A percentile compares a stretch with the other conserved stretches of the same genome.
Evolutionary conservation across 257 asterid genomes (phyloP).

Genomic region (Gentiana straminea): DNA sequence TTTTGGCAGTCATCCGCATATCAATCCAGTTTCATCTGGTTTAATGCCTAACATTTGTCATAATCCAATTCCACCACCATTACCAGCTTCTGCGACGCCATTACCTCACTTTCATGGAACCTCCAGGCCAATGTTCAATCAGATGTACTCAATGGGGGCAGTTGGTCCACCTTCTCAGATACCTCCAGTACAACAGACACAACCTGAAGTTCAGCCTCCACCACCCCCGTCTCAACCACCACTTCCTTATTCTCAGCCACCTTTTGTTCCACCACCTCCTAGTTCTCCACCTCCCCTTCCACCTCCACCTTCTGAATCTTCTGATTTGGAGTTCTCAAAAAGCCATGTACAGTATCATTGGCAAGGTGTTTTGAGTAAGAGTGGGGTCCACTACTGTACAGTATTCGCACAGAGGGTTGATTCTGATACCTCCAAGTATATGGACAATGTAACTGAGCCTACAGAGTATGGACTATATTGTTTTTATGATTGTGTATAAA

Average conservation of each 20-base stretch:
- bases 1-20: constrained; percentile 35
- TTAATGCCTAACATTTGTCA: constrained; percentile 34
- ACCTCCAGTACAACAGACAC: constrained; percentile 41
- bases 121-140: constrained; percentile 53
- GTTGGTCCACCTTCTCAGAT: constrained; percentile 49
- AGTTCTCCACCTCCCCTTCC: constrained; percentile 59
- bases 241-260: constrained; percentile 52
- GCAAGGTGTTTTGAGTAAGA: constrained; percentile 87
- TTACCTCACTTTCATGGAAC: constrained; percentile 45
- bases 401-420: constrained; percentile 69
- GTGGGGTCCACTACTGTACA: constrained; percentile 75
- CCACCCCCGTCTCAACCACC: constrained; percentile 55
- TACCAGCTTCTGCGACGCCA: constrained; percentile 79
- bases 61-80: constrained; percentile 56
- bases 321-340: constrained; percentile 26
- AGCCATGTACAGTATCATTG: constrained; percentile 33
- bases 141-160: constrained; percentile 43
- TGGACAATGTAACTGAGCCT: constrained; percentile 64
- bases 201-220: constrained; percentile 34
- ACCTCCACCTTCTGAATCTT: constrained; percentile 41
- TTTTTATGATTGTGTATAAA: constrained; percentile 13
- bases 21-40: constrained; percentile 34
- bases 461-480: constrained; percentile 43
- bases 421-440: constrained; percentile 75
- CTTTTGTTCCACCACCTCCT: constrained; percentile 56